Base-by-base conservation (phyloP, 1,284 basidiomycete genomes). In the Ganoderma sinense region DNA sequence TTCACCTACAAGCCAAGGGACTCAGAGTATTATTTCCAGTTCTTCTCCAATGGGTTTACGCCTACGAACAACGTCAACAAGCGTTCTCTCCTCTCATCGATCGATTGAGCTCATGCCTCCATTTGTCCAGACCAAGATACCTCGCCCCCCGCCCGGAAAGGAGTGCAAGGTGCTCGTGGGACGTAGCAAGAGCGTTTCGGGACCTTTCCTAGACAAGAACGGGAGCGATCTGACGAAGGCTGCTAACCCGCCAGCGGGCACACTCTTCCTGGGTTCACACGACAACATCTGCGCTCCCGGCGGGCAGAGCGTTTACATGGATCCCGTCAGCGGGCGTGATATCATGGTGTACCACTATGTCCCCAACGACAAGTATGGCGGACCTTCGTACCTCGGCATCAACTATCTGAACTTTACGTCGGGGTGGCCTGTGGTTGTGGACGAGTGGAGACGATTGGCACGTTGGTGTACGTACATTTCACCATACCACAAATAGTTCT, bases 201-300 rank as follows among this genome's bases (percentile, higher is more conserved):
- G 80, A 0, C 79, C 79, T 2, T 82, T 78, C 73, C 69, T 76
- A 41, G 80, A 75, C 62, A 55, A 72, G 40, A 71, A 55, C 33
- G 79, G 79, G 0, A 71, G 73, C 14, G 67, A 73, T 18, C 60
- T 69, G 75, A 72, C 69, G 39, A 64, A 72, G 65, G 64, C 74
- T 71, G 20, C 73, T 70, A 33, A 64, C 55, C 67, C 62, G 33
- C 62, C 67, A 10, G 36, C 62, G 31, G 80, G 80, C 11, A 77
- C 77, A 1, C 73, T 80, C 41, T 76, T 82, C 11, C 76, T 81
- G 2, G 78, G 71, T 26, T 79, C 78, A 40, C 80, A 80, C 70
- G 80, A 74, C 59, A 78, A 80, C 60, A 74, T 82, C 65, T 81
- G 79, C 65, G 79, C 79, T 18, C 79, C 80, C 20, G 80, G 80